phyloP scores from a whole-genome alignment of 2,329 filamentous ascomycete genomes.

The Arthroderma sp. region DNA sequence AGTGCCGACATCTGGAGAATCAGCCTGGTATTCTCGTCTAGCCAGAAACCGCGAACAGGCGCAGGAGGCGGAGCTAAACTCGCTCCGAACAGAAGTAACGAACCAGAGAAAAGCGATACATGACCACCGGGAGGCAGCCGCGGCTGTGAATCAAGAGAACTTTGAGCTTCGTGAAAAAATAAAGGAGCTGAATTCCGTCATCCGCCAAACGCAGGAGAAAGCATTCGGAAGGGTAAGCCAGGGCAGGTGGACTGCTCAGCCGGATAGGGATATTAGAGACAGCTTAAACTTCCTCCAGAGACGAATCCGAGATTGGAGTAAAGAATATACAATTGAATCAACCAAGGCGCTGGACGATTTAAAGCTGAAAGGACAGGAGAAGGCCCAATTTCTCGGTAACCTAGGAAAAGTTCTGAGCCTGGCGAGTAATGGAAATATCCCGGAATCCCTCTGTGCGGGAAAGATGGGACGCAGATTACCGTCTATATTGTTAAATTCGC shows the following conservation, averaged over 20 bases:
- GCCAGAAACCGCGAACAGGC: constrained; percentile 1
- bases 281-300: constrained; percentile 3
- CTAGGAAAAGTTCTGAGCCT: background rate
- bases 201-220: constrained; percentile 4
- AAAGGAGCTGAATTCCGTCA: constrained; percentile 1
- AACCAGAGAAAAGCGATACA: background rate
- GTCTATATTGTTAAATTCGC: constrained; percentile 1
- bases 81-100: constrained; percentile 1
- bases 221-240: constrained; percentile 4
- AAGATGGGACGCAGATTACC: constrained; percentile 2
- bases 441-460: background rate
- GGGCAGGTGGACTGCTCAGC: constrained; percentile 5
- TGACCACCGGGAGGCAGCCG: background rate
- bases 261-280: constrained; percentile 3
- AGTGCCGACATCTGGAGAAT: too few species aligned
- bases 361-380: background rate
- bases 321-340: constrained; percentile 1
- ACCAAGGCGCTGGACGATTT: background rate
- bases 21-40: background rate
- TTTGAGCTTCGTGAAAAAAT: constrained; percentile 2
- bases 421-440: constrained; percentile 1
- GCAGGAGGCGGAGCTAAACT: background rate
- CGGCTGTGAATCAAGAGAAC: constrained; percentile 1
- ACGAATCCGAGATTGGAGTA: constrained; percentile 4
- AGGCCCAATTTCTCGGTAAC: background rate